These are phyloP conservation scores for Polyplosphaeria fusca DNA, from an alignment of 495 filamentous ascomycete genomes.

Conservation along the genomic window DNA sequence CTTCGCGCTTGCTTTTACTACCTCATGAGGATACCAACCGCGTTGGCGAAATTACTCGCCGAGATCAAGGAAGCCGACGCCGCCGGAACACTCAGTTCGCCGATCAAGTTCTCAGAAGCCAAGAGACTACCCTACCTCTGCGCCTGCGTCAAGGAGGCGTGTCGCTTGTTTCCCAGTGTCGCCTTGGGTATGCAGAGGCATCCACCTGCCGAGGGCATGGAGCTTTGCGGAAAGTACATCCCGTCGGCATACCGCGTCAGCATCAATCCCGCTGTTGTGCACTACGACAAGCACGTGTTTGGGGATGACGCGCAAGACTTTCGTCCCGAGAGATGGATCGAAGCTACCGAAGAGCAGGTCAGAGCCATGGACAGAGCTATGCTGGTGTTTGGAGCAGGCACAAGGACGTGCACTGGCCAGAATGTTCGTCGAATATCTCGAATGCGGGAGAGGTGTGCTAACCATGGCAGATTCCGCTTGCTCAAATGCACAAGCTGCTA, in stretches of 20 bases:
- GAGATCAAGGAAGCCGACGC: constrained; percentile 20
- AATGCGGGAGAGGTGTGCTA: no score
- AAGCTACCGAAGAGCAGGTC: not conserved
- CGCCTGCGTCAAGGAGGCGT: constrained; percentile 31
- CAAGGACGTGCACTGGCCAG: not conserved
- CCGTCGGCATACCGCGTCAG: constrained; percentile 53
- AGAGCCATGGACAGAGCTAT: not conserved
- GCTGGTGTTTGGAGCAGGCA: not conserved
- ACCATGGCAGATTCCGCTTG: constrained; percentile 4
- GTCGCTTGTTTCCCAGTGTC: constrained; percentile 22
- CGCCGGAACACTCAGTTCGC: constrained; percentile 7
- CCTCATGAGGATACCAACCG: constrained; percentile 20
- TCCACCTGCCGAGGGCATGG: constrained; percentile 51
- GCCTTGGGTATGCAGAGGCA: constrained; percentile 43
- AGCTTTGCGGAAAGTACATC: constrained; percentile 45
- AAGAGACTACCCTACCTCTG: not conserved
- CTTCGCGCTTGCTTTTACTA: constrained; percentile 23
- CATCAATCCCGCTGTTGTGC: constrained; percentile 44
- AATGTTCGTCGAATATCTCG: no score
- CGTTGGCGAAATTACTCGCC: constrained; percentile 8
- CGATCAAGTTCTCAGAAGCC: constrained; percentile 23
- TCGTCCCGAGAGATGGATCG: constrained; percentile 55
- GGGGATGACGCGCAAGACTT: constrained; percentile 54
- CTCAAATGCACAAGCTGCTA: not conserved
- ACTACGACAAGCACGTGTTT: constrained; percentile 56